Conservation (phyloP, 179 eudicot species). For the Drosera spatulata region DNA sequence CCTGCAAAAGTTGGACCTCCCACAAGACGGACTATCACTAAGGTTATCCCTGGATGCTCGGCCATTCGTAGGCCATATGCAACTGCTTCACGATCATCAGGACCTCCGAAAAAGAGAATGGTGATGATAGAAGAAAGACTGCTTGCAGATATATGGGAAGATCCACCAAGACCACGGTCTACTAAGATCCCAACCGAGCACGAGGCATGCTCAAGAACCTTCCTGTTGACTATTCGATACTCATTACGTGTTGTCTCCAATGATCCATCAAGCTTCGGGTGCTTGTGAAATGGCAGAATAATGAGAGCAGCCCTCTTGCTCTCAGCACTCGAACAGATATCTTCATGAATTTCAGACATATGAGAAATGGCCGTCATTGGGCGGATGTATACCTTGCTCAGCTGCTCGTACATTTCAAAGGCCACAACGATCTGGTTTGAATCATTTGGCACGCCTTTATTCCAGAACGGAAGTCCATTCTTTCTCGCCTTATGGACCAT, state of each 20-base stretch:
- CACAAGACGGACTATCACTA: conserved; percentile 33
- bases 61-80: conserved; percentile 58
- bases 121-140: conserved; percentile 36
- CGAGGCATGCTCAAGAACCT: conserved; percentile 50
- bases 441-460: conserved; percentile 25
- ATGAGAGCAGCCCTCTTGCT: conserved; percentile 48
- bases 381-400: conserved; percentile 49
- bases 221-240: conserved; percentile 38
- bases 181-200: conserved; percentile 76
- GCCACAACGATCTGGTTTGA: conserved; percentile 64
- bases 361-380: conserved; percentile 81
- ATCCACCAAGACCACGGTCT: conserved; percentile 82
- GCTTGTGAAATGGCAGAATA: conserved; percentile 76
- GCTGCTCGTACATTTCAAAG: conserved; percentile 65
- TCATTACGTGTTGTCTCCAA: conserved; percentile 58
- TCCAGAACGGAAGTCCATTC: conserved; percentile 80
- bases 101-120: conserved; percentile 54
- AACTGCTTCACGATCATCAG: conserved; percentile 66
- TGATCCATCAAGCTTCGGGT: conserved; percentile 53
- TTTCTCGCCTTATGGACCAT: conserved; percentile 72
- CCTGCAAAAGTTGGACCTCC: conserved; percentile 19
- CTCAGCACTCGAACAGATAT: conserved; percentile 62
- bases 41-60: conserved; percentile 72
- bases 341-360: conserved; percentile 55
- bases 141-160: conserved; percentile 52